A percentile compares a stretch with the other conserved stretches of the same genome.
phyloP scores from a whole-genome alignment of 2,329 filamentous ascomycete species.

The Pseudocercospora cruenta region DNA sequence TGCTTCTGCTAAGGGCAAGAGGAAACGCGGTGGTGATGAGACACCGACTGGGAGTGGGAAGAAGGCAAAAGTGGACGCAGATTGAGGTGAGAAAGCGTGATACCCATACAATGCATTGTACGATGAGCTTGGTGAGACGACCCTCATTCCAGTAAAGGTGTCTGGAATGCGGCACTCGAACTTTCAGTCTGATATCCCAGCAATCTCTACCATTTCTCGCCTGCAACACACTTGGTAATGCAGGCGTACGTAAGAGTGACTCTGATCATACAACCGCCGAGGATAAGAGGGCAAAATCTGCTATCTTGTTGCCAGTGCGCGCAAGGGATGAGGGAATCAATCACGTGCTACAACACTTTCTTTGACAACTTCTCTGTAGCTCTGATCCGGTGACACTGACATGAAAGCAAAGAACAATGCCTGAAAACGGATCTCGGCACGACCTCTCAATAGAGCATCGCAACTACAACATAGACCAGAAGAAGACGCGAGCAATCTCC shows the following conservation, averaged over 20 bases:
- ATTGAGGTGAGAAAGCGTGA: background rate
- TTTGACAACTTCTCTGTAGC: background rate
- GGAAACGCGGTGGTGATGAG: slow-evolving; percentile 33
- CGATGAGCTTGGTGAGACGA: background rate
- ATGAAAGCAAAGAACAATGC: slow-evolving; percentile 12
- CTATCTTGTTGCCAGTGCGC: too few relatives aligned
- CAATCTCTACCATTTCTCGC: background rate
- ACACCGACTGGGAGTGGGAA: slow-evolving; percentile 25
- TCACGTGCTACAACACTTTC: background rate
- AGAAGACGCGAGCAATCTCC: background rate
- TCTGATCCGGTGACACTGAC: slow-evolving; percentile 18
- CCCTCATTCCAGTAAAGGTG: background rate
- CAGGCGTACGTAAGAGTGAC: too few relatives aligned
- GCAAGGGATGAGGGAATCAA: too few relatives aligned
- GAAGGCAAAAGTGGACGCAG: slow-evolving; percentile 29
- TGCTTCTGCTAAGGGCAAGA: slow-evolving; percentile 46
- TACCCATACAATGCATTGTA: slow-evolving; percentile 5
- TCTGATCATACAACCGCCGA: too few relatives aligned
- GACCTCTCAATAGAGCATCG: background rate
- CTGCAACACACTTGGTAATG: background rate
- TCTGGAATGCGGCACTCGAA: background rate
- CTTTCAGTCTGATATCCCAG: background rate
- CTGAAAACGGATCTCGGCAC: slow-evolving; percentile 17
- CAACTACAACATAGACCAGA: slow-evolving; percentile 2
- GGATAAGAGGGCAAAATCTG: background rate